phyloP scores from a whole-genome alignment of 306 rosid genomes.

The Fragaria vesca region DNA sequence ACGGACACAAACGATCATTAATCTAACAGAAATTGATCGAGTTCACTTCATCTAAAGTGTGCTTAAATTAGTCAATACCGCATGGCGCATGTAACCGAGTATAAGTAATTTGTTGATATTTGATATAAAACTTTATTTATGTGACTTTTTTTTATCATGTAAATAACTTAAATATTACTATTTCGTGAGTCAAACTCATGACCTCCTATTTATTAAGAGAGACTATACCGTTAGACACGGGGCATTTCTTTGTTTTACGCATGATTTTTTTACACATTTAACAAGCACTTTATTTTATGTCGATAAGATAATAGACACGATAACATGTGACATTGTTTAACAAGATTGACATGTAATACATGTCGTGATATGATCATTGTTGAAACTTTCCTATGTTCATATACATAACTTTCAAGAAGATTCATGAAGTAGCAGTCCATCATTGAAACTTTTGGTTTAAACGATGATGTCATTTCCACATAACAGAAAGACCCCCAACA shows the following conservation, averaged over 20 bases:
- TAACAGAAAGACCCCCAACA: background rate
- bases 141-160: too few relatives aligned
- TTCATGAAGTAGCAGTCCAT: constrained; percentile 17
- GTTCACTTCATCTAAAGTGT: background rate
- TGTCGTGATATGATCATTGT: background rate
- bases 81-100: background rate
- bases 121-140: too few relatives aligned
- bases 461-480: constrained; percentile 14
- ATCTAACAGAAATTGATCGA: background rate
- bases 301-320: background rate
- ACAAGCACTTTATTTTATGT: background rate
- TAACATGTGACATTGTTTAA: background rate
- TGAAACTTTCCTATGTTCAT: background rate
- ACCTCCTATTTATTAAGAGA: fast-evolving
- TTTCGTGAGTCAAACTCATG: fast-evolving
- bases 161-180: too few relatives aligned
- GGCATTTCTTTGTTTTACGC: too few relatives aligned
- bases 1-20: background rate
- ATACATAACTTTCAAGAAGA: constrained; percentile 11
- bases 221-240: too few relatives aligned
- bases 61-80: background rate
- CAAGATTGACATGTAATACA: background rate
- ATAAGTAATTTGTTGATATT: too few relatives aligned
- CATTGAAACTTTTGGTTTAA: constrained; percentile 11
- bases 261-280: background rate